Base-by-base conservation (phyloP, 306 rosid species). In the Cicer pinnatifidum region DNA sequence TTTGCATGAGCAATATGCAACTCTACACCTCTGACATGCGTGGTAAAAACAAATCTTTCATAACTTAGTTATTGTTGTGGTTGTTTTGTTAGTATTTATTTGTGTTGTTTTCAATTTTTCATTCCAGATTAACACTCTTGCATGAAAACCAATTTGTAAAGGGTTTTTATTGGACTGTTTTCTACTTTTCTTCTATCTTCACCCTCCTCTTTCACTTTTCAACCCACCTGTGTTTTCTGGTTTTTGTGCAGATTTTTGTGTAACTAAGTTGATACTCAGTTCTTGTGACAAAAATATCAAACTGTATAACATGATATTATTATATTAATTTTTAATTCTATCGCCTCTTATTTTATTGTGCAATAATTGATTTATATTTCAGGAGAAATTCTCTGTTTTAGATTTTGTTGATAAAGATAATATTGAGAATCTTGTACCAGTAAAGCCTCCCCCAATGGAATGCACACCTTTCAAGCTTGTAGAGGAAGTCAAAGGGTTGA, bases 381-480 rank as follows among this genome's bases (percentile, higher is more conserved):
- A 94, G 97, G 96, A 88, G 80, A 84, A 85, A 41, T 78, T 75
- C 69, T 81, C 86, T 13, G 85, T 81, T 82, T 65, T 82, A 72
- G 96, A 91, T 60, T 94, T 94, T 86, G 89, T 94, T 67, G 97
- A 87, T 79, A 83, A 85, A 76, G 84, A 82, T 66, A 75, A 75
- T 79, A 23, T 81, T 15, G 89, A 60, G 72, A 80, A 73, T 72
- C 39, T 83, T 39, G 85, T 86, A 71, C 91, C 96, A 47, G 69
- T 75, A 51, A 59, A 81, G 60, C 96, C 96, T 40, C 80, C 82
- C 40, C 45, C 85, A 7, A 3, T 87, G 48, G 96, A 90, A 65
- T 68, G 76, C 71, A 88, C 97, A n/a, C 88, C 97, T 39, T 94
- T 88, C 89, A 91, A 86, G 83, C 72, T 91, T 73, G 90, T 94